Base-by-base conservation (phyloP, 306 rosid species). In the Begonia fuchsioides region DNA sequence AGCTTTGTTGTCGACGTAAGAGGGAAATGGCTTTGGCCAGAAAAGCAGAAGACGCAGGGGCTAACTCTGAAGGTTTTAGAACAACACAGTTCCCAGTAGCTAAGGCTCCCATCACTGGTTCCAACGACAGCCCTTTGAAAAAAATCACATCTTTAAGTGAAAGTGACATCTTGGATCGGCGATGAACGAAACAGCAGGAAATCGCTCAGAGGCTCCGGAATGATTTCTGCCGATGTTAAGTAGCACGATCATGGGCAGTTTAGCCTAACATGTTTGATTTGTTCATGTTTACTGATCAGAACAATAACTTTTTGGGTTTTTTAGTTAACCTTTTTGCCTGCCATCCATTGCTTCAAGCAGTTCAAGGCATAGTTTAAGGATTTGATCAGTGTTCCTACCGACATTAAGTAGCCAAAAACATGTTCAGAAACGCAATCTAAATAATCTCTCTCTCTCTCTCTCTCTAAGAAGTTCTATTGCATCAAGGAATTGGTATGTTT, bases 51-150 rank as follows among this genome's bases (percentile, higher is more conserved):
- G 72, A 70, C 3, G 70, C 14, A 49, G 84, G 72, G 15, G 95
- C 63, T 52, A 75, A 8, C 59, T 85, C 95, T 19, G 93, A 81
- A 49, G 82, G 87, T 55, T 85, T 85, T 32, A 80, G 40, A 44
- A 85, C 72, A 3, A 52, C 80, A 11, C 53, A 26, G 66, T 85
- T 85, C 53, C 95, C 95, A 14, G 95, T 84, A 18, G 95, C 81
- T 45, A 85, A 15, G 0, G 92, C 95, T 55, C 95, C 95, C 14
- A 84, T 75, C 10, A 80, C 54, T 16, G 95, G 87, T 56, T 84
- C 95, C 76, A 84, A 71, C 39, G 87, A 73, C 49, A 85, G 48
- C 53, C 95, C 95, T 85, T 17, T 26, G n/a, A n/a, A n/a, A 2
- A 11, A 62, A 13, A 47, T 9, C 12, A 46, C 51, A 38, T 2